phyloP scores from a whole-genome alignment of 2,329 filamentous ascomycete genomes.

The Neopestalotiopsis sp. region DNA sequence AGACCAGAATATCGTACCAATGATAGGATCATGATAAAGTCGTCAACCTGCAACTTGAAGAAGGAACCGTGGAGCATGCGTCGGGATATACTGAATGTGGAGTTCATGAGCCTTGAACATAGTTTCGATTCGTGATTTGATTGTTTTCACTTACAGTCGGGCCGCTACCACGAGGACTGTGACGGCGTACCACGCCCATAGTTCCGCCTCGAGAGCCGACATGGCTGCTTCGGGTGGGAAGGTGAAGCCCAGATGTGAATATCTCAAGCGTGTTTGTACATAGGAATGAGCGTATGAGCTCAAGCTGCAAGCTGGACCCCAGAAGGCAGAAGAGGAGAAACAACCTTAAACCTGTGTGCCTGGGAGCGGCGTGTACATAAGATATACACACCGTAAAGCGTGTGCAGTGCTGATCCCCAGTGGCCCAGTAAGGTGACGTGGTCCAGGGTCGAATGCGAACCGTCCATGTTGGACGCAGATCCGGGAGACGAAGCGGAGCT shows the following conservation, averaged over 20 bases:
- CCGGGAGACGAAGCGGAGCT: constrained; percentile 7
- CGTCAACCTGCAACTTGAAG: constrained; percentile 57
- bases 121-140: not conserved
- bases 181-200: constrained; percentile 51
- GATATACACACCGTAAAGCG: no score
- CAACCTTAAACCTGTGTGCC: not conserved
- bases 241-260: not conserved
- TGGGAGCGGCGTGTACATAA: not conserved
- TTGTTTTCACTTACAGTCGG: constrained; percentile 41
- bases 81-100: constrained; percentile 40
- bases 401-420: not conserved
- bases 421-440: constrained; percentile 8
- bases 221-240: constrained; percentile 8
- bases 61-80: constrained; percentile 47
- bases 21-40: constrained; percentile 59
- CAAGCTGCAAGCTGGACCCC: not conserved
- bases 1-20: constrained; percentile 42
- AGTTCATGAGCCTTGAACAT: constrained; percentile 9
- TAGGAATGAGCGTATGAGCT: not conserved
- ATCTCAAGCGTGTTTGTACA: not conserved
- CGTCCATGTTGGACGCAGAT: constrained; percentile 4
- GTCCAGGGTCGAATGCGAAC: not conserved
- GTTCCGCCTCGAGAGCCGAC: constrained; percentile 39
- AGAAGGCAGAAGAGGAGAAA: not conserved
- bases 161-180: constrained; percentile 42